phyloP scores from a whole-genome alignment of 352 stramenopile genomes.

The Pythium grandisporangium region DNA sequence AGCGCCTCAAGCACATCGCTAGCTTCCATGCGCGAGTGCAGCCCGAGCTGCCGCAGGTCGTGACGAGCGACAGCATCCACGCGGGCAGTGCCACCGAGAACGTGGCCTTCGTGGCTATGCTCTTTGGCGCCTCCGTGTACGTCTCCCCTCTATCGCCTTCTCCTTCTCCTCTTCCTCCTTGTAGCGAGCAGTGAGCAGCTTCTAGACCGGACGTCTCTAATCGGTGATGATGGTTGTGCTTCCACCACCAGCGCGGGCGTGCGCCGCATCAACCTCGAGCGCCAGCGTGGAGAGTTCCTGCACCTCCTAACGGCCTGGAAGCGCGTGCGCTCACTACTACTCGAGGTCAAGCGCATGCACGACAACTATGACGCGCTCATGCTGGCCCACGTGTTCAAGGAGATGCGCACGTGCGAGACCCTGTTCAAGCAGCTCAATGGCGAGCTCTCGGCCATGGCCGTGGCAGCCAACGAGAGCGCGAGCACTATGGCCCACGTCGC shows the following conservation, averaged over 20 bases:
- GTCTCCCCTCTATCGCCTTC: not conserved
- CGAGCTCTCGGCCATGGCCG: conserved; percentile 47
- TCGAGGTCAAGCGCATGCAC: conserved; percentile 60
- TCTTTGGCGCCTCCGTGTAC: conserved; percentile 63
- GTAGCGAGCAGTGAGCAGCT: too few relatives aligned
- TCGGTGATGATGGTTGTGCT: too few relatives aligned
- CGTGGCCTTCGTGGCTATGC: conserved; percentile 67
- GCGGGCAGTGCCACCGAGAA: conserved; percentile 53
- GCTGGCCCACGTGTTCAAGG: conserved; percentile 65
- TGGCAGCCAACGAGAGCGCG: conserved; percentile 67
- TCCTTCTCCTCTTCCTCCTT: not conserved
- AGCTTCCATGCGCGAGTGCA: conserved; percentile 61
- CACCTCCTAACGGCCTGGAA: conserved; percentile 60
- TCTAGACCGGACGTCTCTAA: too few relatives aligned
- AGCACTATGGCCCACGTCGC: conserved; percentile 54
- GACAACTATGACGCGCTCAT: conserved; percentile 67
- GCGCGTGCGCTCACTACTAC: conserved; percentile 45
- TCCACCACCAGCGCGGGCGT: too few relatives aligned
- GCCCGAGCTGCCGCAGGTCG: conserved; percentile 44
- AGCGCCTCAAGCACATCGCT: conserved; percentile 59
- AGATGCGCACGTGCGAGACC: conserved; percentile 71
- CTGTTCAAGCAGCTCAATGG: conserved; percentile 68
- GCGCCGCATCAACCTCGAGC: conserved; percentile 21
- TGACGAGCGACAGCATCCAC: conserved; percentile 69
- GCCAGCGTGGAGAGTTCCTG: conserved; percentile 22